These are phyloP conservation scores for Phytophthora pseudosyringae DNA, from an alignment of 352 stramenopile genomes.

Conservation along the genomic window DNA sequence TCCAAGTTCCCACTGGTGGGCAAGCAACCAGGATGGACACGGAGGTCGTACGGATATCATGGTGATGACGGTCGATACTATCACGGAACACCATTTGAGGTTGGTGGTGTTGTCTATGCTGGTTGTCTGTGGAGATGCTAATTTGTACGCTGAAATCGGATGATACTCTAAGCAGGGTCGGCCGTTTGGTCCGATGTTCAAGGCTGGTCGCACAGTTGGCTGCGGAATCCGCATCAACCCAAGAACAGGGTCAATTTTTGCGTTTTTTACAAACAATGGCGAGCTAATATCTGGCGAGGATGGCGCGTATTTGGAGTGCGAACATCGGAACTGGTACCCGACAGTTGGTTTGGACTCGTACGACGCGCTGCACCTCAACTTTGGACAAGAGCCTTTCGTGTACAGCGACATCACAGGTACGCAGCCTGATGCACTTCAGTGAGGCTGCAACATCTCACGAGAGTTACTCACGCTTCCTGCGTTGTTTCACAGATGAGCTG, in stretches of 20 bases:
- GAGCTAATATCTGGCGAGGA: constrained; percentile 51
- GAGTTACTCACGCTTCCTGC: not conserved
- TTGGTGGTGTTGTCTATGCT: constrained; percentile 19
- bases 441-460: constrained; percentile 1
- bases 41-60: constrained; percentile 75
- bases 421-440: not conserved
- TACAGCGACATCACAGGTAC: constrained; percentile 34
- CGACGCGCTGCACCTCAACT: constrained; percentile 85
- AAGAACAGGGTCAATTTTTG: constrained; percentile 29
- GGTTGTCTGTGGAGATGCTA: not conserved
- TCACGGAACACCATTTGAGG: constrained; percentile 47
- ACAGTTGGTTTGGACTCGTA: constrained; percentile 87
- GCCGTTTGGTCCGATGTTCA: constrained; percentile 43
- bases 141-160: constrained; percentile 1
- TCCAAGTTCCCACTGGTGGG: constrained; percentile 60
- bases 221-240: constrained; percentile 41
- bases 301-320: constrained; percentile 47
- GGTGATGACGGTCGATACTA: constrained; percentile 83
- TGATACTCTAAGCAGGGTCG: constrained; percentile 34
- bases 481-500: constrained; percentile 28
- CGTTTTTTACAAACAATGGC: constrained; percentile 84
- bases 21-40: constrained; percentile 77
- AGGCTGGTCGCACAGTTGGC: constrained; percentile 36
- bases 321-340: constrained; percentile 71
- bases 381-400: constrained; percentile 79